Evolutionary conservation across 352 stramenopile genomes (phyloP).

Genomic region (Plasmopara halstedii): DNA sequence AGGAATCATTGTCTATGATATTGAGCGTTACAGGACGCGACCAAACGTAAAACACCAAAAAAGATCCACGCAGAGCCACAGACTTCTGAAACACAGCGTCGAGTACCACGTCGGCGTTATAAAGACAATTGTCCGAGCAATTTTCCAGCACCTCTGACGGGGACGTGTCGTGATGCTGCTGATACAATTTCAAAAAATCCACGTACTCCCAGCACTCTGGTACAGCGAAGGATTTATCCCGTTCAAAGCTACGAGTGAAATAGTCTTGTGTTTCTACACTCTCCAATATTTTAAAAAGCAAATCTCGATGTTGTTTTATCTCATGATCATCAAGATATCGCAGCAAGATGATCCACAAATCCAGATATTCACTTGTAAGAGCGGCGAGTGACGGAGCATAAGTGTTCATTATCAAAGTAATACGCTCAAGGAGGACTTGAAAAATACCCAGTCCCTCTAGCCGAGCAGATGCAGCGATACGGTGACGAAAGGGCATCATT

Average conservation of each 20-base stretch:
- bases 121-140: constrained; percentile 18
- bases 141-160: constrained; percentile 9
- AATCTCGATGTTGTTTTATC: constrained; percentile 31
- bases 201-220: constrained; percentile 29
- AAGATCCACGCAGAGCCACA: constrained; percentile 21
- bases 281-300: constrained; percentile 33
- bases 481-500: constrained; percentile 39
- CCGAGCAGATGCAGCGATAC: constrained; percentile 25
- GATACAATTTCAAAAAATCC: constrained; percentile 26
- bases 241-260: constrained; percentile 12
- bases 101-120: constrained; percentile 15
- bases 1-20: constrained; percentile 25
- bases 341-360: constrained; percentile 40
- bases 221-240: constrained; percentile 11
- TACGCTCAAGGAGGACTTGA: constrained; percentile 31
- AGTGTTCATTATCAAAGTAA: constrained; percentile 38
- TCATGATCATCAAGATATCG: constrained; percentile 42
- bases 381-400: constrained; percentile 21
- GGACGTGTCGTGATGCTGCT: constrained; percentile 17
- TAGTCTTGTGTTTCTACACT: constrained; percentile 28
- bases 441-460: constrained; percentile 36
- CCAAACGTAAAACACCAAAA: constrained; percentile 43
- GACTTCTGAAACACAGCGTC: constrained; percentile 19
- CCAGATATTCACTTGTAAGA: constrained; percentile 27
- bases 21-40: constrained; percentile 28